Conservation (phyloP, 108 stramenopile species). For the Pelagomonas calceolata region DNA sequence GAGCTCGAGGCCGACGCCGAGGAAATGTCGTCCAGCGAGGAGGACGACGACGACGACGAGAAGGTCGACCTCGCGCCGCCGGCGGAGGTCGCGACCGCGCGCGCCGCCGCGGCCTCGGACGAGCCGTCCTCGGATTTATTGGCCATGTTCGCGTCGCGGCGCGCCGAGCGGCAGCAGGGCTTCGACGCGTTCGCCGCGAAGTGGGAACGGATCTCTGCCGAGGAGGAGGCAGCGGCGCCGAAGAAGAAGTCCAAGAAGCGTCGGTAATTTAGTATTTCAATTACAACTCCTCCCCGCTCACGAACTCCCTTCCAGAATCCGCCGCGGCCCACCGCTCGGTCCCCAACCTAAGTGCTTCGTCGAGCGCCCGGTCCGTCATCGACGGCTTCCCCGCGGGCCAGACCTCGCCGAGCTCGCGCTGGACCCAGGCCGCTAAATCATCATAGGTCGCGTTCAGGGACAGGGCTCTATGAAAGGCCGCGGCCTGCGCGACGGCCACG, state of each 20-base stretch:
- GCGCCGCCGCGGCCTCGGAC: not conserved
- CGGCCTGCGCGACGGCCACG: too few species aligned
- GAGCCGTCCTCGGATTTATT: not conserved
- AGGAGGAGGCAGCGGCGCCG: not conserved
- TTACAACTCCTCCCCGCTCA: too few species aligned
- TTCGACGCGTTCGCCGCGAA: not conserved
- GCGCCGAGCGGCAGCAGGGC: not conserved
- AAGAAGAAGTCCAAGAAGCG: not conserved
- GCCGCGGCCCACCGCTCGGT: too few species aligned
- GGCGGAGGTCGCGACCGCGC: not conserved
- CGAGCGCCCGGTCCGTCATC: too few species aligned
- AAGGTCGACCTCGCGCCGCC: not conserved
- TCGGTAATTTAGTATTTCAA: too few species aligned
- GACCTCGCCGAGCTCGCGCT: too few species aligned
- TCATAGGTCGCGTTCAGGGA: too few species aligned
- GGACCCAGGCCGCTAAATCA: not conserved
- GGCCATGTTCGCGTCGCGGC: not conserved
- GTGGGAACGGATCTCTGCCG: not conserved
- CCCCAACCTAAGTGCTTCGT: too few species aligned
- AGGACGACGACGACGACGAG: conserved; percentile 1
- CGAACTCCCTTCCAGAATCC: too few species aligned
- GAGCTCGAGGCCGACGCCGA: not conserved
- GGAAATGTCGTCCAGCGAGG: not conserved
- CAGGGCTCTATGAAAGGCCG: too few species aligned
- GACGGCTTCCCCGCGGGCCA: too few species aligned